These are phyloP conservation scores for Puccinia triticina DNA, from an alignment of 1,284 basidiomycete species.

Conservation along the genomic window DNA sequence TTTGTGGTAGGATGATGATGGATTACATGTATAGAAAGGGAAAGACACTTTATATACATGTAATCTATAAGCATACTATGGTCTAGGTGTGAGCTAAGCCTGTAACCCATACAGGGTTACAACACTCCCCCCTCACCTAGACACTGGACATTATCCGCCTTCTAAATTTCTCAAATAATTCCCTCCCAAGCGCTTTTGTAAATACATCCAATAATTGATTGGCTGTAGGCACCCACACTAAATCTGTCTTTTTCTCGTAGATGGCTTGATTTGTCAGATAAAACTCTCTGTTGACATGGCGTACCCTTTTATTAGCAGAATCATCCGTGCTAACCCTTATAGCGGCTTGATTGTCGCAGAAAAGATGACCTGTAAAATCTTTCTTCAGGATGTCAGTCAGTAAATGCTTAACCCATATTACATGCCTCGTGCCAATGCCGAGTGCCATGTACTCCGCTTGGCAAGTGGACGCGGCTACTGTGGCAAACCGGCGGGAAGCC, in stretches of 20 bases:
- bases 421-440: background rate
- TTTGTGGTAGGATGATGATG: no score
- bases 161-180: background rate
- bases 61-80: no score
- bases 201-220: background rate
- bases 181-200: background rate
- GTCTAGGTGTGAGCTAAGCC: no score
- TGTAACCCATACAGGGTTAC: no score
- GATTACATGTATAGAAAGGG: no score
- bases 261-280: background rate
- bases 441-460: conserved; percentile 7
- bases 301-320: background rate
- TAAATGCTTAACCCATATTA: background rate
- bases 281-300: background rate
- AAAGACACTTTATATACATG: no score
- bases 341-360: background rate
- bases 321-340: background rate
- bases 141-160: no score
- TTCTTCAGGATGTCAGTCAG: background rate
- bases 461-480: background rate
- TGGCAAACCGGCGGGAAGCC: background rate
- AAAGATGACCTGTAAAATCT: background rate
- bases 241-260: background rate
- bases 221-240: background rate
- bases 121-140: no score